Evolutionary conservation across 192 early-diverging fungal species (phyloP).

Genomic region (Entomortierella chlamydospora): DNA sequence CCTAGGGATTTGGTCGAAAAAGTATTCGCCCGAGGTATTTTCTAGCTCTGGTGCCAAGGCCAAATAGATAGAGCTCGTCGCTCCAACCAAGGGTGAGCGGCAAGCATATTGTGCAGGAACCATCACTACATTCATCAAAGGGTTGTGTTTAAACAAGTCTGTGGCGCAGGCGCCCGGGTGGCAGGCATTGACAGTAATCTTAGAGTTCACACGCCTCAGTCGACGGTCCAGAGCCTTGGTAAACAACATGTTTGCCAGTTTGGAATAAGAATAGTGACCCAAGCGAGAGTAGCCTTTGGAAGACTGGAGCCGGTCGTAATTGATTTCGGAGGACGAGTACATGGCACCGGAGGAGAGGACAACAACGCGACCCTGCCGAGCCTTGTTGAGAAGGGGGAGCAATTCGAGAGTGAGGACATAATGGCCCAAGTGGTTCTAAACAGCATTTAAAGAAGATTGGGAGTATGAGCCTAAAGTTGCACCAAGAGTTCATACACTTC

Average conservation of each 20-base stretch:
- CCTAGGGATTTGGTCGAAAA: conserved; percentile 52
- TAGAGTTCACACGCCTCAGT: conserved; percentile 21
- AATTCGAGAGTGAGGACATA: conserved; percentile 60
- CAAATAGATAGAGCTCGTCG: conserved; percentile 58
- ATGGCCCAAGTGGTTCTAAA: conserved; percentile 68
- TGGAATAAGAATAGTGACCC: conserved; percentile 67
- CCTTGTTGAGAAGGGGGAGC: conserved; percentile 52
- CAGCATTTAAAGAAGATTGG: too few species aligned
- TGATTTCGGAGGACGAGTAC: conserved; percentile 55
- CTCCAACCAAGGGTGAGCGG: conserved; percentile 47
- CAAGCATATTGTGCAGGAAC: conserved; percentile 49
- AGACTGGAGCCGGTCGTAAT: conserved; percentile 59
- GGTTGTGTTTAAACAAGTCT: conserved; percentile 60
- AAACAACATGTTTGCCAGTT: conserved; percentile 66
- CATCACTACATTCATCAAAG: conserved; percentile 54
- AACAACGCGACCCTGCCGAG: conserved; percentile 59
- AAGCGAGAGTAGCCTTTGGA: conserved; percentile 61
- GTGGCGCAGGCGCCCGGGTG: conserved; percentile 69
- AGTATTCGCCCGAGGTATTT: conserved; percentile 55
- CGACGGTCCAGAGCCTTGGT: conserved; percentile 60
- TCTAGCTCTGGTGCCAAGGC: conserved; percentile 59
- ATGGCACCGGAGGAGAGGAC: conserved; percentile 62
- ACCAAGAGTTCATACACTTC: too few species aligned
- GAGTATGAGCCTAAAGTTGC: too few species aligned
- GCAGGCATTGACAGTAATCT: conserved; percentile 64